Evolutionary conservation across 495 filamentous ascomycete species (phyloP), one percentile per base, ranked within the genome.

Genomic region (Thermochaetoides thermophila): DNA sequence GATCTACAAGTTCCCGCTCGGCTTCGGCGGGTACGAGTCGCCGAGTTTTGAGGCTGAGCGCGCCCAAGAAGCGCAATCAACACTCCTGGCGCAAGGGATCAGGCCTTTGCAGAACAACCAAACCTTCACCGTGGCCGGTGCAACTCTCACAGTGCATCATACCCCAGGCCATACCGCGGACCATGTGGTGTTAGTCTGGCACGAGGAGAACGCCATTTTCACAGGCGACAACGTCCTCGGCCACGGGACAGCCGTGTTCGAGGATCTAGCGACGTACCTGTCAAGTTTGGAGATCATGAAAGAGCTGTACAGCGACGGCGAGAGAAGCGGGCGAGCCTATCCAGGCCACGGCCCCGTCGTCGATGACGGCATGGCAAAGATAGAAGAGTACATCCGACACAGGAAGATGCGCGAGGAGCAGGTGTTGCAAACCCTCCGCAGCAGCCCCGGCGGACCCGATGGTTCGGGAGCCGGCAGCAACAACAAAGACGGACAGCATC

Each of bases 211-310:
- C 48, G 82, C 82, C 7, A 68, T 96, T 50, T 93, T 97, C 55
- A 94, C 86, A 0, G 89, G 83, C 24, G 89, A 97, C 47, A 95
- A 89, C 44, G 82, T 97, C 19, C 68, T 97, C 3, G 89, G 89
- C 1, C 84, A 95, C 37, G 89, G 89, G 2, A 95, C 89, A 3
- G 74, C 81, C 18, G 85, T 94, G 9, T 95, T 94, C 48, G 84
- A 92, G 55, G 76, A 93, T 37, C 63, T 94, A 2, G 55, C 53
- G 5, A 57, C 57, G 3, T 97, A 95, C 48, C 57, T 95, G 37
- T 42, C 46, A n/a, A 84, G 74, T 31, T 54, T 97, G 10, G 60
- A 75, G 32, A 63, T 61, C 35, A 92, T 95, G 83, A 57, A 64
- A 29, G 45, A 53, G 12, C 55, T 73, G 13, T 78, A 80, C 36